These are phyloP conservation scores for Biscutella laevigata DNA, from an alignment of 441 rosid genomes.

Conservation along the genomic window DNA sequence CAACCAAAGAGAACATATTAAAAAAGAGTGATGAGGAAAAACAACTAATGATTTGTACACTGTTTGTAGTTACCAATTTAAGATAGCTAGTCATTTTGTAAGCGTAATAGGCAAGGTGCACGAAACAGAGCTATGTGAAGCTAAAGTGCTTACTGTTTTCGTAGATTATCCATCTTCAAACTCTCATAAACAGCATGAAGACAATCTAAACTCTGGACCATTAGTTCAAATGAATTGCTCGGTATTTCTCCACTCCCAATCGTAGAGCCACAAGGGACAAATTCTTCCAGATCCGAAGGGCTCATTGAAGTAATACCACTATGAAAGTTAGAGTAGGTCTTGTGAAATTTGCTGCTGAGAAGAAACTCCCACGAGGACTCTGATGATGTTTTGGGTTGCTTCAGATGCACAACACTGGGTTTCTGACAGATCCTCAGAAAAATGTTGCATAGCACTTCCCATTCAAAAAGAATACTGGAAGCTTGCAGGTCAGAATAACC, in stretches of 20 bases:
- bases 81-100: slow-evolving; percentile 5
- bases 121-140: slow-evolving; percentile 3
- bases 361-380: slow-evolving; percentile 86
- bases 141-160: slow-evolving; percentile 56
- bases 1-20: background rate
- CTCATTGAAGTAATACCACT: slow-evolving; percentile 33
- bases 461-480: slow-evolving; percentile 56
- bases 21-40: background rate
- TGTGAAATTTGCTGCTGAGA: slow-evolving; percentile 73
- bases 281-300: slow-evolving; percentile 27
- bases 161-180: slow-evolving; percentile 86
- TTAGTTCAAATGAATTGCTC: slow-evolving; percentile 37
- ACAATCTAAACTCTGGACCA: slow-evolving; percentile 60
- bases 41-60: background rate
- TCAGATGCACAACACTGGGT: slow-evolving; percentile 33
- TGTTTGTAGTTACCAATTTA: background rate
- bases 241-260: slow-evolving; percentile 31
- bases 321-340: slow-evolving; percentile 46
- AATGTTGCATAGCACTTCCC: slow-evolving; percentile 61
- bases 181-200: slow-evolving; percentile 93
- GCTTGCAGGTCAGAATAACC: slow-evolving; percentile 39
- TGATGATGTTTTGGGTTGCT: slow-evolving; percentile 26
- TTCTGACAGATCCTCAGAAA: slow-evolving; percentile 59
- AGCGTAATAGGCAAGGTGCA: background rate
- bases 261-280: slow-evolving; percentile 29